Evolutionary conservation across 805 yeast species (phyloP).

Genomic region (Kuraishia floccosa): DNA sequence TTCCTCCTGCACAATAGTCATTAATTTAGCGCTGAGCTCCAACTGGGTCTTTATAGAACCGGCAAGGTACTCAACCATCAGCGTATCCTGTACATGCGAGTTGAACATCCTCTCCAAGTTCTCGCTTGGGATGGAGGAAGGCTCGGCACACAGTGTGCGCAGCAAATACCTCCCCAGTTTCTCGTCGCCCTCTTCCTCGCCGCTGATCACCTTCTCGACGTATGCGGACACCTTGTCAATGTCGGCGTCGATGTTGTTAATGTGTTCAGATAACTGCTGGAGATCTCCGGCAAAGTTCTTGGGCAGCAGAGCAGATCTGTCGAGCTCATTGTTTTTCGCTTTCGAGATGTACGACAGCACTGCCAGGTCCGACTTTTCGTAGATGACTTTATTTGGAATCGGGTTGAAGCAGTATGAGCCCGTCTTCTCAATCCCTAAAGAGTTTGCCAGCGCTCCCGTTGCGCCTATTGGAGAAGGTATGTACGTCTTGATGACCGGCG

Average conservation of each 20-base stretch:
- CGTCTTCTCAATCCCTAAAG: slow-evolving; percentile 25
- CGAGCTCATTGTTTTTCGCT: slow-evolving; percentile 20
- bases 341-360: slow-evolving; percentile 36
- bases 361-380: slow-evolving; percentile 47
- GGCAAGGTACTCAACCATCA: slow-evolving; percentile 74
- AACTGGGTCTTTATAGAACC: slow-evolving; percentile 78
- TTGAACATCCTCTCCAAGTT: slow-evolving; percentile 51
- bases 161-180: slow-evolving; percentile 54
- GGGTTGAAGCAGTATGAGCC: slow-evolving; percentile 63
- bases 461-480: slow-evolving; percentile 69
- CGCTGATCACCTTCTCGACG: slow-evolving; percentile 28
- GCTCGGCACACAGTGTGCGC: slow-evolving; percentile 40
- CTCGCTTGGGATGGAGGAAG: slow-evolving; percentile 37
- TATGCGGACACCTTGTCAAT: slow-evolving; percentile 38
- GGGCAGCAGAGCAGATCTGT: slow-evolving; percentile 18
- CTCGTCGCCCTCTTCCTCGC: slow-evolving; percentile 35
- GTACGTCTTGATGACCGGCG: slow-evolving; percentile 57
- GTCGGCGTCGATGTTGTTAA: slow-evolving; percentile 31
- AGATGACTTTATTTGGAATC: slow-evolving; percentile 52
- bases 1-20: slow-evolving; percentile 28
- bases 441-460: slow-evolving; percentile 22
- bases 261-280: slow-evolving; percentile 31
- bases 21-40: slow-evolving; percentile 65
- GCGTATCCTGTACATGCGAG: slow-evolving; percentile 67
- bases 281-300: slow-evolving; percentile 27